Evolutionary conservation across 1,284 basidiomycete species (phyloP), one percentile per base, ranked within the genome.

Genomic region (Pyrrhoderma noxium): DNA sequence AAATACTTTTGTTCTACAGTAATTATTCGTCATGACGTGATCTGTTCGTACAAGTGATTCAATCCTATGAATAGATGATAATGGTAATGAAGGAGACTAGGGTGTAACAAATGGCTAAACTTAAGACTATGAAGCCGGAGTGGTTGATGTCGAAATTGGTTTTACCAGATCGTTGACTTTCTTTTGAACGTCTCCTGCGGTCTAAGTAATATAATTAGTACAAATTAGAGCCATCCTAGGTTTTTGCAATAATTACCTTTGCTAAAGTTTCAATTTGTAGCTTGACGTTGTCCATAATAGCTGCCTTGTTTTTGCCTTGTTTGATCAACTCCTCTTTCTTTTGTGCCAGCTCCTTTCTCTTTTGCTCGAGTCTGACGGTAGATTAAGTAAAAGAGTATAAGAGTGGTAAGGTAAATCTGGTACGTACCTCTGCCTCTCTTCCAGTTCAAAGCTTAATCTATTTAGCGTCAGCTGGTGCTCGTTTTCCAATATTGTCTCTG

Each of bases 381-480:
- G 35, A 21, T 25, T 50, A 44, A 48, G 50, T 13, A 31, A n/a
- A n/a, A 31, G 36, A 43, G 50, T 47, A 49, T 55, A 52, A 40
- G 8, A 55, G 27, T 37, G 50, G 14, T 23, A 51, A 34, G 21
- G 34, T 2, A 54, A 45, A 21, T 46, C 36, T 50, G 60, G n/a
- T 45, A 55, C 71, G 35, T 61, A 86, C 88, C 87, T 75, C 67
- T 89, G 84, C 43, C 88, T 80, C 69, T 90, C 88, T 36, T 76
- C 77, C 23, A 89, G 78, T 64, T 90, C 87, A 60, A 90, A 90
- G 61, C 79, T 83, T 46, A 90, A 73, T 40, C 86, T 80, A 61
- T 82, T 88, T 56, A 89, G 75, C 82, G 89, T 87, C 35, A 90
- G 71, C 59, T 88, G 82, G 63, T 89, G 88, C 39, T 83, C 75